Percentiles rank a stretch among this genome's conserved stretches.
Evolutionary conservation across 768 basidiomycete species (phyloP).

Genomic region (Asterophora lycoperdoides): DNA sequence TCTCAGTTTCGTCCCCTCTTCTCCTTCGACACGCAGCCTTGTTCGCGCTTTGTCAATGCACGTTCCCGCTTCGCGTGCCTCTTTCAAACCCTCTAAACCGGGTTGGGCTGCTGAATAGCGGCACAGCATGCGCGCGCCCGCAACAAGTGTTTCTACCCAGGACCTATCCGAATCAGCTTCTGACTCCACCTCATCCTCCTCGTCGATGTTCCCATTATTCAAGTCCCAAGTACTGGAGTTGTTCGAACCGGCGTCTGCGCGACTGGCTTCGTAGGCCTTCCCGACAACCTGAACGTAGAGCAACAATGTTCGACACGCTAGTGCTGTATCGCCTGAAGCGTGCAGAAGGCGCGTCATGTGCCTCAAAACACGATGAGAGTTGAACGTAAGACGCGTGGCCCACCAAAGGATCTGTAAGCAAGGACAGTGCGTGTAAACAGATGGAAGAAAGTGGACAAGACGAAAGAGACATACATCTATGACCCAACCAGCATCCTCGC

Average conservation of each 20-base stretch:
- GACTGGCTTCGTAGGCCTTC: slow-evolving; percentile 68
- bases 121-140: slow-evolving; percentile 77
- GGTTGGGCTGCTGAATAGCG: slow-evolving; percentile 33
- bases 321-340: slow-evolving; percentile 50
- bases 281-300: slow-evolving; percentile 83
- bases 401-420: slow-evolving; percentile 76
- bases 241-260: slow-evolving; percentile 2
- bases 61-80: slow-evolving; percentile 57
- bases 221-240: slow-evolving; percentile 7
- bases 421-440: background rate
- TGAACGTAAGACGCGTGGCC: slow-evolving; percentile 92
- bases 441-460: background rate
- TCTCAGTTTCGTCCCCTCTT: slow-evolving; percentile 35
- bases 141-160: slow-evolving; percentile 76
- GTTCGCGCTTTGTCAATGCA: slow-evolving; percentile 58
- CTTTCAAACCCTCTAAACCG: slow-evolving; percentile 47
- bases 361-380: slow-evolving; percentile 79
- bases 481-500: slow-evolving; percentile 69
- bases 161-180: slow-evolving; percentile 36
- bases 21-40: slow-evolving; percentile 46
- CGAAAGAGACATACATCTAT: slow-evolving; percentile 58
- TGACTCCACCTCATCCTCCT: slow-evolving; percentile 51
- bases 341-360: slow-evolving; percentile 78
- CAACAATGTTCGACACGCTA: slow-evolving; percentile 71
- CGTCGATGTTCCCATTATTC: slow-evolving; percentile 13